Evolutionary conservation across 176 grass and related monocot species (phyloP).

Genomic region (Thinopyrum elongatum): DNA sequence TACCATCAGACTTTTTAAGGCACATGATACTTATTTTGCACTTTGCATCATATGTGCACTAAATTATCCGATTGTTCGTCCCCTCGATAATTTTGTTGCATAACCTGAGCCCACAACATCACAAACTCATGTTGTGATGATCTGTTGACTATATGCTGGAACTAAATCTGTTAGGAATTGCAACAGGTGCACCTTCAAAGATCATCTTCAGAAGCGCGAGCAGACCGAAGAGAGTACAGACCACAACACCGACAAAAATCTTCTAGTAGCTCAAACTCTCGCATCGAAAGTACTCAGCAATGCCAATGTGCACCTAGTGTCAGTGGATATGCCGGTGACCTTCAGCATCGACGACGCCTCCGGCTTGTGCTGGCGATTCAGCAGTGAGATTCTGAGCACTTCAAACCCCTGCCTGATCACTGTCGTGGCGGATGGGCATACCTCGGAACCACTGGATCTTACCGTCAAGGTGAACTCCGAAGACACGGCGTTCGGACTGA

Average conservation of each 20-base stretch:
- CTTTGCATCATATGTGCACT: neutral
- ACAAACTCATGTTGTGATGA: neutral
- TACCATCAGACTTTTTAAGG: neutral
- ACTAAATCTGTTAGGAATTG: conserved; percentile 23
- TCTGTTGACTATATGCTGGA: neutral
- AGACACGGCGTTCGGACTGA: conserved; percentile 74
- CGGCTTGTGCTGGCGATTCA: conserved; percentile 77
- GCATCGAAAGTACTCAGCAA: conserved; percentile 77
- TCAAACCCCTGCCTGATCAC: conserved; percentile 70
- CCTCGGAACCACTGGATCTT: conserved; percentile 53
- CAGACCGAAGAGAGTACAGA: conserved; percentile 20
- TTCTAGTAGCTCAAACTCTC: conserved; percentile 57
- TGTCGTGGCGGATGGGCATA: conserved; percentile 45
- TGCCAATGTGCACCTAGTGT: conserved; percentile 67
- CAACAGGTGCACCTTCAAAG: conserved; percentile 76
- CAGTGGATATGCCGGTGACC: conserved; percentile 84
- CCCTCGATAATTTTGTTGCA: neutral
- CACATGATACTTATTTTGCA: neutral
- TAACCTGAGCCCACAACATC: neutral
- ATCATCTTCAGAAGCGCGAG: conserved; percentile 64
- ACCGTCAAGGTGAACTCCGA: conserved; percentile 78
- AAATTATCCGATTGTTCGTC: neutral
- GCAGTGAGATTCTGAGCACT: conserved; percentile 53
- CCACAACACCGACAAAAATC: conserved; percentile 53
- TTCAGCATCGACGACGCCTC: conserved; percentile 67